These are phyloP conservation scores for Cryphonectria japonica DNA, from an alignment of 2,329 filamentous ascomycete species.

Conservation along the genomic window DNA sequence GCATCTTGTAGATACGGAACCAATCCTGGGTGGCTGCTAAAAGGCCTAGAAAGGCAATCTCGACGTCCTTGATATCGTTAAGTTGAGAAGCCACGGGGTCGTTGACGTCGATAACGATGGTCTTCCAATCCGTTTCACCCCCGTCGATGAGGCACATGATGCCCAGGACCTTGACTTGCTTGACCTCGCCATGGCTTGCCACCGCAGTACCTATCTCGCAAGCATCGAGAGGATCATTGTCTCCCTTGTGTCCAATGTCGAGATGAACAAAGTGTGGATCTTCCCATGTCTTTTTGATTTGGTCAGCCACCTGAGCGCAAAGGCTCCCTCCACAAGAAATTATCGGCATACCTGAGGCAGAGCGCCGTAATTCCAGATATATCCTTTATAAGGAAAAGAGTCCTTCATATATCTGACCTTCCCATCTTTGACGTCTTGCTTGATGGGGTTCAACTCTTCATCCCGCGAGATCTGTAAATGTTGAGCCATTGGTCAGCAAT, in stretches of 20 bases:
- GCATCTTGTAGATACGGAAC: constrained; percentile 99
- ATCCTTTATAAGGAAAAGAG: constrained; percentile 99
- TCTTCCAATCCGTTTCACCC: constrained; percentile 99
- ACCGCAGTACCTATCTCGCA: constrained; percentile 99
- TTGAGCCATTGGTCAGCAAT: neutral
- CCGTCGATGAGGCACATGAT: constrained; percentile 99
- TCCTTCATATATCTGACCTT: constrained; percentile 99
- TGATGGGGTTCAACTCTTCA: constrained; percentile 96
- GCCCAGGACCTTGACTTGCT: constrained; percentile 99
- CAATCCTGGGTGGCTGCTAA: constrained; percentile 98
- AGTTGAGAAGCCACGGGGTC: constrained; percentile 95
- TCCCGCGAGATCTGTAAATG: constrained; percentile 88
- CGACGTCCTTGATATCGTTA: constrained; percentile 98
- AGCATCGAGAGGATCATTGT: constrained; percentile 98
- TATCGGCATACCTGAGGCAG: constrained; percentile 82
- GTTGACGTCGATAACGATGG: constrained; percentile 98
- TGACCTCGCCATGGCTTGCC: constrained; percentile 92
- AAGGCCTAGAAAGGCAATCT: constrained; percentile 95
- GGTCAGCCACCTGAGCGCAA: constrained; percentile 23
- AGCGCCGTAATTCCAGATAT: constrained; percentile 99
- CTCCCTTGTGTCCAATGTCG: constrained; percentile 99
- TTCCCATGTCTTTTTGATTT: constrained; percentile 86
- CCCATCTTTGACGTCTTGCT: constrained; percentile 99
- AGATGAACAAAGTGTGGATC: constrained; percentile 95
- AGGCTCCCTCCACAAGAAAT: neutral